Conservation (phyloP, 768 basidiomycete genomes). For the Panaeolus cyanescens region DNA sequence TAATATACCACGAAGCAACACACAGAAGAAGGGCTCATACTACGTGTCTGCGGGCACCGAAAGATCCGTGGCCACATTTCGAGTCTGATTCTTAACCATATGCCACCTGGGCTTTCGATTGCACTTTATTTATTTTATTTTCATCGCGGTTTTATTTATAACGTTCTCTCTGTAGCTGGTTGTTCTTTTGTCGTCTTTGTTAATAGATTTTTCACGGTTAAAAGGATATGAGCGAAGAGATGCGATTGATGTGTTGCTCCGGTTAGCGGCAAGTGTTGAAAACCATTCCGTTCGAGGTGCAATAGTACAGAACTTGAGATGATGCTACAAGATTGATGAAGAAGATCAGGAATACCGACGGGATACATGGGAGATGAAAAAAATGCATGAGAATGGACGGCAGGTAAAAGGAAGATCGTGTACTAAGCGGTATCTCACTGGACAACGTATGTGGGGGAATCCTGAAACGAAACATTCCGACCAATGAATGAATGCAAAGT, state of each 20-base stretch:
- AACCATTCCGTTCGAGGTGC: neutral
- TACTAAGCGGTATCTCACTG: neutral
- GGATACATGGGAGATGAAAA: neutral
- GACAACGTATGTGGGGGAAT: neutral
- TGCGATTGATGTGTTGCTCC: too few species aligned
- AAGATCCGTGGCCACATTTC: neutral
- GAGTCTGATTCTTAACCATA: neutral
- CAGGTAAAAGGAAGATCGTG: neutral
- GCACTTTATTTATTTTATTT: neutral
- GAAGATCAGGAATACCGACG: neutral
- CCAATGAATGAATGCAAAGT: conserved; percentile 1
- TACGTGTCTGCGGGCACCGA: neutral
- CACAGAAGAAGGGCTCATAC: neutral
- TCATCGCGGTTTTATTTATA: neutral
- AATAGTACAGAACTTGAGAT: neutral
- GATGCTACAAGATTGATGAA: neutral
- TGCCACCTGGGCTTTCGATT: neutral
- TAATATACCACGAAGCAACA: neutral
- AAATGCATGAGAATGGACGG: neutral
- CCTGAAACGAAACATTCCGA: neutral
- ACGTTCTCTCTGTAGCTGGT: neutral
- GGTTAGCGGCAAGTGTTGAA: neutral
- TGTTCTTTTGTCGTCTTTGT: neutral
- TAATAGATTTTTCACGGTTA: too few species aligned
- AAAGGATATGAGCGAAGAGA: too few species aligned